phyloP scores from a whole-genome alignment of 495 filamentous ascomycete species.

The Penicillium nucicola region DNA sequence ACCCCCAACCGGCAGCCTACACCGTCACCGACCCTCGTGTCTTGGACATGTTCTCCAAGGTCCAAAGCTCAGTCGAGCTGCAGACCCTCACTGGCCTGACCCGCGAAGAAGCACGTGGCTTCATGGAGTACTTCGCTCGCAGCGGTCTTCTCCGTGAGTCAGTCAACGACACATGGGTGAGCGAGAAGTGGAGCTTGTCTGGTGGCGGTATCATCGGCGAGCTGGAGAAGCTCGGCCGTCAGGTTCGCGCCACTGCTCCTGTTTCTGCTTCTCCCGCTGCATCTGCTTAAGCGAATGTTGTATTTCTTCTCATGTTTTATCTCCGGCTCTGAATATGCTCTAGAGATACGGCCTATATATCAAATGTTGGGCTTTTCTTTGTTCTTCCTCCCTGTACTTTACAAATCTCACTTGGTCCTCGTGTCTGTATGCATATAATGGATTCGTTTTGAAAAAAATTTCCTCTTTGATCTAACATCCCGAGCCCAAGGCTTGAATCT shows the following conservation, averaged over 20 bases:
- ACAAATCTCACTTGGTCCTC: constrained; percentile 25
- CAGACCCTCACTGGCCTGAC: constrained; percentile 61
- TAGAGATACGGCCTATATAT: constrained; percentile 22
- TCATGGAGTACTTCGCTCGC: constrained; percentile 91
- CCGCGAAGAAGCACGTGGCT: constrained; percentile 68
- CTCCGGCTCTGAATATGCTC: constrained; percentile 1
- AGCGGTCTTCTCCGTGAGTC: constrained; percentile 73
- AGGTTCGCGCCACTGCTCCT: constrained; percentile 34
- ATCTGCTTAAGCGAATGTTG: constrained; percentile 10
- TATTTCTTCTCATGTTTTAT: constrained; percentile 6
- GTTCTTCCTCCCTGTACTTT: constrained; percentile 31
- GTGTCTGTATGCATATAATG: constrained; percentile 43
- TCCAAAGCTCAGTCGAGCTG: constrained; percentile 49
- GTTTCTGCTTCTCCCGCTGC: constrained; percentile 5
- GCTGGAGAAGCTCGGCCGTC: constrained; percentile 65
- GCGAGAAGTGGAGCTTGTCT: constrained; percentile 81
- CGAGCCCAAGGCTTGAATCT: neutral
- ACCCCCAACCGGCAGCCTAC: constrained; percentile 62
- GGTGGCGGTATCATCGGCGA: constrained; percentile 82
- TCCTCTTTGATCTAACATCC: neutral
- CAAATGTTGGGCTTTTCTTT: constrained; percentile 14
- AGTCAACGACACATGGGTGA: constrained; percentile 69
- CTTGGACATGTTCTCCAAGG: constrained; percentile 41
- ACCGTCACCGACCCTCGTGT: constrained; percentile 66
- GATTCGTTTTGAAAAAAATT: constrained; percentile 18